Base-by-base conservation (phyloP, 2,329 filamentous ascomycete genomes). In the Fusarium gaditjirri region DNA sequence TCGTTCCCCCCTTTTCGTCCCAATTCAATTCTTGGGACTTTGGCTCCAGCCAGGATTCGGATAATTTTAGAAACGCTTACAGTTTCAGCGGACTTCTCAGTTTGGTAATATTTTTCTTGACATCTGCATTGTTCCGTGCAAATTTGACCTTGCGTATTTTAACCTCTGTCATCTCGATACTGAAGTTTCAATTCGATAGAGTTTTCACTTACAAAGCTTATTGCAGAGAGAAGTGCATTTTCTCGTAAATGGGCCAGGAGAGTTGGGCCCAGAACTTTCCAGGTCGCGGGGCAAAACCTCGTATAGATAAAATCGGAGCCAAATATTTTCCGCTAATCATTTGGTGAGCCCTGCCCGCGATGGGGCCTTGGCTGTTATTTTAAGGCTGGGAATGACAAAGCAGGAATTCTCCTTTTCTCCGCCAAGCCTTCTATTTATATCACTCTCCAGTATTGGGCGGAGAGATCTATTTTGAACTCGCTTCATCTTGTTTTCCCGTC, bases 311-410 rank as follows among this genome's bases (percentile, higher is more conserved):
- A 68, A 55, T 54, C 65, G 35, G 35, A 25, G 31, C 31, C n/a
- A 23, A n/a, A 23, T 64, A 66, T 63, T 63, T 69, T 69, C 66
- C 66, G 65, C 65, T 69, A 68, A 68, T 68, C 65, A 50, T 11
- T 23, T 44, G 21, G 46, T 12, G 21, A 27, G 52, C 19, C 49
- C 23, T 33, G 25, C 7, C 14, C 29, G 27, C 38, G 44, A 41
- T 49, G 31, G 41, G 55, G 49, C 27, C 14, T 27, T 8, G n/a
- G 39, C 7, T 68, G 64, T 68, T 68, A 68, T 68, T 57, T 57
- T 16, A 50, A 27, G 55, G 25, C 27, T 27, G 31, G 14, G 7
- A 16, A 50, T 61, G 55, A 61, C 61, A 61, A 49, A 61, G 25
- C 54, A 19, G 29, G 11, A 58, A 49, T 59, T 56, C 49, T 10